Percentiles rank a stretch among this genome's conserved stretches.
These are phyloP conservation scores for Podaxis carcinomalis DNA, from an alignment of 768 basidiomycete genomes.

Conservation along the genomic window DNA sequence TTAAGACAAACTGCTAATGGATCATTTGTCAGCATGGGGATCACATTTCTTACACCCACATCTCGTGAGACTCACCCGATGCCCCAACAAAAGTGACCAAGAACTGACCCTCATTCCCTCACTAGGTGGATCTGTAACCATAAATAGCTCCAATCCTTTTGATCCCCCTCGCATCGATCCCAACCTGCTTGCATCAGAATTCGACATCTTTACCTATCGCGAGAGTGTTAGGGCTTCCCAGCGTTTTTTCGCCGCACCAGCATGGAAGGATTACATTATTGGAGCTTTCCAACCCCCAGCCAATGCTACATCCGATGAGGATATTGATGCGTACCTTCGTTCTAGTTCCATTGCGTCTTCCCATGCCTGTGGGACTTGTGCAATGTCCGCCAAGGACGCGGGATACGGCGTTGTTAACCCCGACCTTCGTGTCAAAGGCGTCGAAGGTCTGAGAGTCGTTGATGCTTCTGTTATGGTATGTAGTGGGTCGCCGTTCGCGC, in stretches of 20 bases:
- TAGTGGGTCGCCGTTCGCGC: not conserved
- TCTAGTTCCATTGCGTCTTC: constrained; percentile 18
- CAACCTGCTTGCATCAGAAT: constrained; percentile 16
- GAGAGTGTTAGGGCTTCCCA: constrained; percentile 17
- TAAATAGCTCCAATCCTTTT: constrained; percentile 20
- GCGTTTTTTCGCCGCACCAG: constrained; percentile 17
- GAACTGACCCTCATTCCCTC: not conserved
- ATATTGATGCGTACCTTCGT: constrained; percentile 22
- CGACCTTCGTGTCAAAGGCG: constrained; percentile 30
- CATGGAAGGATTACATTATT: constrained; percentile 20
- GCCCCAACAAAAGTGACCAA: not conserved
- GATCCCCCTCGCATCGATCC: constrained; percentile 21
- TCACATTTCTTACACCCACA: constrained; percentile 24
- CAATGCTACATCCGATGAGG: constrained; percentile 18
- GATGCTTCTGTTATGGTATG: constrained; percentile 34
- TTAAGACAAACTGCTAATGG: constrained; percentile 16
- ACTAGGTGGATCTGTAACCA: constrained; percentile 19
- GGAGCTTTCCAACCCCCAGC: constrained; percentile 13
- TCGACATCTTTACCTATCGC: constrained; percentile 19
- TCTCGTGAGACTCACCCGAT: constrained; percentile 19
- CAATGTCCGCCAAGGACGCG: constrained; percentile 25
- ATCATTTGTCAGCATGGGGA: constrained; percentile 21
- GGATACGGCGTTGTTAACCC: constrained; percentile 14
- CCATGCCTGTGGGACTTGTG: constrained; percentile 28
- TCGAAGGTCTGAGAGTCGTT: constrained; percentile 30